These are phyloP conservation scores for Coccinonectria pachysandricola DNA, from an alignment of 2,329 filamentous ascomycete genomes.

Conservation along the genomic window DNA sequence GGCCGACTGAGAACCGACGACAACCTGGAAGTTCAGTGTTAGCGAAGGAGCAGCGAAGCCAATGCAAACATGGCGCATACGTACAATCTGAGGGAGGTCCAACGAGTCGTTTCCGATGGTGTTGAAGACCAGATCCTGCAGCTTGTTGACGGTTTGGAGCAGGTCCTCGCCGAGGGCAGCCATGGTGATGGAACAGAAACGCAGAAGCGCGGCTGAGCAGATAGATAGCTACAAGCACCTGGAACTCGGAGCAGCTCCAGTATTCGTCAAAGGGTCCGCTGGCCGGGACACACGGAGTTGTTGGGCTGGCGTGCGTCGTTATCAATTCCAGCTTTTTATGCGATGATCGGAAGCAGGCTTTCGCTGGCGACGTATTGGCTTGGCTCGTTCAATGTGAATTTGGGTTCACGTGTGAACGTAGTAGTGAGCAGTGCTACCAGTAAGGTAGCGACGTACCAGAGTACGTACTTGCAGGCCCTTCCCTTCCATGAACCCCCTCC, in stretches of 20 bases:
- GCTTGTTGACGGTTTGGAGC: conserved; percentile 90
- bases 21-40: conserved; percentile 68
- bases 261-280: conserved; percentile 14
- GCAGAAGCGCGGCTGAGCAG: conserved; percentile 7
- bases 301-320: conserved; percentile 16
- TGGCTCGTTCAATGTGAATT: too few relatives aligned
- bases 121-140: conserved; percentile 98
- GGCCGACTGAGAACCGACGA: conserved; percentile 95
- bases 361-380: conserved; percentile 9
- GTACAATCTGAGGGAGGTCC: conserved; percentile 94
- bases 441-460: not conserved
- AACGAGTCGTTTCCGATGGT: conserved; percentile 98
- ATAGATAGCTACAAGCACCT: conserved; percentile 4
- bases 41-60: too few relatives aligned
- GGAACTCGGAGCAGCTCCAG: conserved; percentile 5
- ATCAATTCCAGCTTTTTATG: conserved; percentile 21
- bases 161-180: conserved; percentile 92
- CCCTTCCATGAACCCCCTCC: not conserved
- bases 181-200: conserved; percentile 63
- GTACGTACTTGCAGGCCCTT: conserved; percentile 1
- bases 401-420: conserved; percentile 17
- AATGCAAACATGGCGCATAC: too few relatives aligned
- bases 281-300: conserved; percentile 10
- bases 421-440: too few relatives aligned
- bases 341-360: conserved; percentile 9